Conservation (phyloP, 768 basidiomycete genomes). For the Phanerochaete carnosa region DNA sequence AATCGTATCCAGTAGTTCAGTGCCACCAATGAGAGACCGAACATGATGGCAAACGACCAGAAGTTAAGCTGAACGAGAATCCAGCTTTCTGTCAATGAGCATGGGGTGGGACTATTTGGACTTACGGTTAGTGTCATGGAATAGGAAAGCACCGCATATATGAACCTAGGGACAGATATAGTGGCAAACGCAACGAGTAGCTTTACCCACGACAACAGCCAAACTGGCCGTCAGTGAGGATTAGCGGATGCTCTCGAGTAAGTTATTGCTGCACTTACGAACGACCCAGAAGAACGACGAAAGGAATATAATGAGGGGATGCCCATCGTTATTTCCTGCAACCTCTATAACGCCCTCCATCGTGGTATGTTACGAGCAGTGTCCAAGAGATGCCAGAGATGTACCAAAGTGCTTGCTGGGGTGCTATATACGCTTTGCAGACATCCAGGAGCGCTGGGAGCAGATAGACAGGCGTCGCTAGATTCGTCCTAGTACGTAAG, state of each 20-base stretch:
- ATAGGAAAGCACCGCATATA: constrained; percentile 78
- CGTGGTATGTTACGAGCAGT: neutral
- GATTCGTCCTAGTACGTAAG: neutral
- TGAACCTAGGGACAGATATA: constrained; percentile 75
- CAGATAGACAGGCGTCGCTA: neutral
- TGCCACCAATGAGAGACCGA: constrained; percentile 59
- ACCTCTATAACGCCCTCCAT: neutral
- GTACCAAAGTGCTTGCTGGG: neutral
- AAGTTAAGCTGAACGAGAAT: constrained; percentile 69
- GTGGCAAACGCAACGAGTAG: constrained; percentile 75
- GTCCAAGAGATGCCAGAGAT: neutral
- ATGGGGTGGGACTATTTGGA: neutral
- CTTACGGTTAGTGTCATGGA: constrained; percentile 85
- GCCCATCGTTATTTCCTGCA: constrained; percentile 35
- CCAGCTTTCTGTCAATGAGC: neutral
- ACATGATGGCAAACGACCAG: constrained; percentile 83
- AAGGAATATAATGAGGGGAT: constrained; percentile 72
- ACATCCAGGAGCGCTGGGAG: neutral
- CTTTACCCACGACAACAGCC: constrained; percentile 78
- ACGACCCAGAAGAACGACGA: constrained; percentile 86
- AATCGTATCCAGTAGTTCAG: constrained; percentile 85
- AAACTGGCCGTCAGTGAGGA: constrained; percentile 50
- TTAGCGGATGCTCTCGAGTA: neutral
- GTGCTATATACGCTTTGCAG: neutral
- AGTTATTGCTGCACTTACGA: constrained; percentile 39